Evolutionary conservation across 1,284 basidiomycete species (phyloP).

Genomic region (Naganishia sp.): DNA sequence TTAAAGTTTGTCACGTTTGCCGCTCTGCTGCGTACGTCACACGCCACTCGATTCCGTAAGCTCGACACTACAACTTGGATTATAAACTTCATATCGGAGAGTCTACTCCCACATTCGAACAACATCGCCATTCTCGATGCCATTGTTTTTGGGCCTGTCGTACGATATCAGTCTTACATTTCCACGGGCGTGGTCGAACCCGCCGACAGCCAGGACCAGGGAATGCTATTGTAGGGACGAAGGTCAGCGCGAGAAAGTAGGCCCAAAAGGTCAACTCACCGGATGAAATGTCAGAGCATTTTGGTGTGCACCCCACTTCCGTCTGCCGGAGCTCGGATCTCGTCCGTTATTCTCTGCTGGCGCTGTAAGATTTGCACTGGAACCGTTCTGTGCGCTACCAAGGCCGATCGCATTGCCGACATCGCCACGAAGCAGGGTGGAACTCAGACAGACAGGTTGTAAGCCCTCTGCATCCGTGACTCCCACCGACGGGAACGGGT

Average conservation of each 20-base stretch:
- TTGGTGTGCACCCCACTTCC: constrained; percentile 44
- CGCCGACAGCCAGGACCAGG: constrained; percentile 52
- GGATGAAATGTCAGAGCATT: constrained; percentile 54
- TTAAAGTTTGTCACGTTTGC: too few species aligned
- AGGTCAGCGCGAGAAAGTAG: not conserved
- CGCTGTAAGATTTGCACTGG: not conserved
- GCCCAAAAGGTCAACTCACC: constrained; percentile 38
- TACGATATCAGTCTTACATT: constrained; percentile 50
- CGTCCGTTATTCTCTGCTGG: constrained; percentile 1
- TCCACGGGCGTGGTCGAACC: constrained; percentile 48
- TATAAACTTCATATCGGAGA: not conserved
- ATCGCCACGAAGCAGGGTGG: constrained; percentile 29
- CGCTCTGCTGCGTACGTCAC: too few species aligned
- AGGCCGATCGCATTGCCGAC: constrained; percentile 20
- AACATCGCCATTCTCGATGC: constrained; percentile 15
- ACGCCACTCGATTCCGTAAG: not conserved
- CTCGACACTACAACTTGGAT: not conserved
- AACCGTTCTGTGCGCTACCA: constrained; percentile 6
- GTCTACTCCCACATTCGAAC: constrained; percentile 14
- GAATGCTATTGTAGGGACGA: constrained; percentile 38
- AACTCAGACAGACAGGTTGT: constrained; percentile 27
- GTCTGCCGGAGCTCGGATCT: not conserved
- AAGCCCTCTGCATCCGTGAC: constrained; percentile 16
- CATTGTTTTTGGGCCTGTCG: constrained; percentile 24
- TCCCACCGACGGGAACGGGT: constrained; percentile 22